Base-by-base conservation (phyloP, 2,329 filamentous ascomycete genomes). In the Calonectria leucothoes region DNA sequence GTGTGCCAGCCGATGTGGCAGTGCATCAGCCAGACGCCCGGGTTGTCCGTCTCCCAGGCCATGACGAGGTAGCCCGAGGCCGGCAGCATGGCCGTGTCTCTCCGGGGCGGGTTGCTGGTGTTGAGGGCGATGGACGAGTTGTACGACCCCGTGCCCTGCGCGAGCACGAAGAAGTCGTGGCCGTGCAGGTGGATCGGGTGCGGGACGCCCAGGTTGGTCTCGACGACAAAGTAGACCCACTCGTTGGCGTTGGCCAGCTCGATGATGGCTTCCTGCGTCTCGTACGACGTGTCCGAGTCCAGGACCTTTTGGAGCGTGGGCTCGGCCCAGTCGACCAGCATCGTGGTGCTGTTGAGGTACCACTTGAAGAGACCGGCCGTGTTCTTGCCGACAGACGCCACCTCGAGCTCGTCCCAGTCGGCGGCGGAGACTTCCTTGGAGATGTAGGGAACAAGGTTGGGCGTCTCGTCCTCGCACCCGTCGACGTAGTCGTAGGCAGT, bases 71-170 rank as follows among this genome's bases (percentile, higher is more conserved):
- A 86, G 0, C 88, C 88, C 20, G 78, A 76, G 2, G 78, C 80
- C 1, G 85, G 85, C 4, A 91, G 83, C 75, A 88, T 85, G 10
- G 88, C 88, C 1, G 88, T 87, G 75, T 91, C 89, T 39, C 89
- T 85, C 11, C 89, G 86, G 33, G 87, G 85, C 0, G 89, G 88
- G 77, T 90, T 90, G 2, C 20, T 25, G 0, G 66, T 70, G 29
- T 78, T 74, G 1, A 76, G 20, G 5, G 33, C 66, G 0, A 78
- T 49, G 0, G 71, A 71, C 14, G 77, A 64, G 17, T 69, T 71
- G 33, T 76, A 79, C 0, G 66, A 35, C 20, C 81, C 77, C 5
- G 75, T 74, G 0, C 78, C 79, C 25, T 81, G 78, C 0, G 76
- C 79, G 0, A 81, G 72, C 17, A 81, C 71, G 11, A 72, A 80